Conservation (phyloP, 2,329 filamentous ascomycete genomes). For the Phialemonium atrogriseum region DNA sequence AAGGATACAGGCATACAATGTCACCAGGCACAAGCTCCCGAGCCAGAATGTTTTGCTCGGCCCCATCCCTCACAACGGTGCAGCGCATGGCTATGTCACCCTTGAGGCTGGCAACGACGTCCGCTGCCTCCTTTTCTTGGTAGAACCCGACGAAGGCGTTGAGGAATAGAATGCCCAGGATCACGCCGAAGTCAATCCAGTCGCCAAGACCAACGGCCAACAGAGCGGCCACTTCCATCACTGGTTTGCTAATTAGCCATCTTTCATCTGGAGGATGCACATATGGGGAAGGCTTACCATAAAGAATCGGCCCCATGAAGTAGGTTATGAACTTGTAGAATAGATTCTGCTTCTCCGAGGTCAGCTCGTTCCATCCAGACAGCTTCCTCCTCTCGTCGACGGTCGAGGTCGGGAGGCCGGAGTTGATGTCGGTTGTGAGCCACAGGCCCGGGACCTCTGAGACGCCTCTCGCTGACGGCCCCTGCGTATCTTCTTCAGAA, state of each 20-base stretch:
- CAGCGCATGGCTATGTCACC: constrained; percentile 73
- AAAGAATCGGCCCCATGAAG: constrained; percentile 69
- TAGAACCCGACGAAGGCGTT: constrained; percentile 68
- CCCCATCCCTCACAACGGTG: constrained; percentile 57
- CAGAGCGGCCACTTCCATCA: constrained; percentile 70
- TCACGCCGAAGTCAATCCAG: constrained; percentile 73
- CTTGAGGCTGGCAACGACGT: constrained; percentile 67
- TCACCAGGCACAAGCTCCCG: constrained; percentile 70
- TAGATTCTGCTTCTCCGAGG: constrained; percentile 67
- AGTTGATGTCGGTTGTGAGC: constrained; percentile 59
- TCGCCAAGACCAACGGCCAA: constrained; percentile 66
- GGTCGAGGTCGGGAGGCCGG: constrained; percentile 50
- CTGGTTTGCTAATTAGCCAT: too few relatives aligned
- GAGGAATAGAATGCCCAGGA: constrained; percentile 65
- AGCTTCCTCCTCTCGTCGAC: constrained; percentile 58
- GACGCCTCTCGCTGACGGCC: too few relatives aligned
- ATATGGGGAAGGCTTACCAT: constrained; percentile 60
- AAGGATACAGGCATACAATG: constrained; percentile 47
- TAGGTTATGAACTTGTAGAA: constrained; percentile 67
- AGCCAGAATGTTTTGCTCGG: constrained; percentile 60
- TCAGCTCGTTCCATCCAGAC: constrained; percentile 63
- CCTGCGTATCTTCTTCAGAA: too few relatives aligned
- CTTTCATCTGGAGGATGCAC: too few relatives aligned
- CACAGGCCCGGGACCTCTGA: constrained; percentile 63
- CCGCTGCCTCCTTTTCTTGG: constrained; percentile 72